A percentile compares a stretch with the other conserved stretches of the same genome.
phyloP scores from a whole-genome alignment of 169 alveolate genomes.

The Cryptosporidium felis region DNA sequence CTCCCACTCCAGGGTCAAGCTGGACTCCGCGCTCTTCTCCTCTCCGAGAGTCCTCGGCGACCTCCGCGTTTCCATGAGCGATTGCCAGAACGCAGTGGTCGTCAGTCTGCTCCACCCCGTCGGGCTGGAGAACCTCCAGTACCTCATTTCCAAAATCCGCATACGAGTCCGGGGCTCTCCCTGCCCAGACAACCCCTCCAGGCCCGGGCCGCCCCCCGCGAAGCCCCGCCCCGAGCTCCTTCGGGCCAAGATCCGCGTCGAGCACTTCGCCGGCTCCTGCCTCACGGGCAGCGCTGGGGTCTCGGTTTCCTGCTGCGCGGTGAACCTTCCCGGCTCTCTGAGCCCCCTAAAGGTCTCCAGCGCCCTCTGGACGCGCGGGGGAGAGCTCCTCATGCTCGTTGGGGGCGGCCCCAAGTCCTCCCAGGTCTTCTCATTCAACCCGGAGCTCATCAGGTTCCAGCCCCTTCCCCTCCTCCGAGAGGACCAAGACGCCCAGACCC shows the following conservation, averaged over 20 bases:
- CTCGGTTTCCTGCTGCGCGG: not conserved
- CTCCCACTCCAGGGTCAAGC: not conserved
- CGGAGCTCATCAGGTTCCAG: not conserved
- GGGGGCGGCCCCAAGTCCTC: not conserved
- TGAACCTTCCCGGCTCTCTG: not conserved
- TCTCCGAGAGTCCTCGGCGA: not conserved
- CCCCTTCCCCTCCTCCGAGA: not conserved
- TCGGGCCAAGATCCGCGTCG: not conserved
- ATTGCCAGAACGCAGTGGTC: not conserved
- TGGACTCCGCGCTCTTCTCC: constrained; percentile 5
- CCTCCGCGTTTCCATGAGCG: not conserved
- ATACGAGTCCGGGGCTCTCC: not conserved
- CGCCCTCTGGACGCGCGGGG: not conserved
- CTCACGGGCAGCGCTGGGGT: not conserved
- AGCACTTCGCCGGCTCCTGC: not conserved
- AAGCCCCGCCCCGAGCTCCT: no score
- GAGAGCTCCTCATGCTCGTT: not conserved
- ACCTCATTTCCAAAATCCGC: not conserved
- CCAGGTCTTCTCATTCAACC: not conserved
- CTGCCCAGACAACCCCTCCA: not conserved
- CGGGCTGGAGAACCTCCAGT: not conserved
- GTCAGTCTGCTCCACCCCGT: not conserved
- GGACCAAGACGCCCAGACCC: not conserved
- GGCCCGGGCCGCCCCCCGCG: no score
- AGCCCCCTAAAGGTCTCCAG: not conserved